A percentile compares a stretch with the other conserved stretches of the same genome.
phyloP scores from a whole-genome alignment of 306 rosid genomes.

The Vigna radiata region DNA sequence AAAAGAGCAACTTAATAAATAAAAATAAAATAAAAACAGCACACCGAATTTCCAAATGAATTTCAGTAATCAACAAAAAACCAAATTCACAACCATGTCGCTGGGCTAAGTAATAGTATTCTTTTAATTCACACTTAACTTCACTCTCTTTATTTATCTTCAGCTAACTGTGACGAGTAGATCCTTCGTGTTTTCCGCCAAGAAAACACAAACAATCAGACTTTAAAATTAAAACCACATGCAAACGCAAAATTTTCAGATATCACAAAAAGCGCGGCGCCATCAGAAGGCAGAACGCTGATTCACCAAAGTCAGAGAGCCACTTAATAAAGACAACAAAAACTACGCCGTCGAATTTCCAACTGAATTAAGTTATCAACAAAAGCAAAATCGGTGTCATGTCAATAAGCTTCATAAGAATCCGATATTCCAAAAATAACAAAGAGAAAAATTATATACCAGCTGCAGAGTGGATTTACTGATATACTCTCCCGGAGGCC shows the following conservation, averaged over 20 bases:
- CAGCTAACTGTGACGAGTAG: not conserved
- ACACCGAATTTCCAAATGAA: constrained; percentile 4
- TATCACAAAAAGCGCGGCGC: not conserved
- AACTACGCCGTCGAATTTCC: not conserved
- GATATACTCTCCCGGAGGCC: constrained; percentile 95
- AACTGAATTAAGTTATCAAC: constrained; percentile 31
- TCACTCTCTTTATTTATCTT: not conserved
- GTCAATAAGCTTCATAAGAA: constrained; percentile 38
- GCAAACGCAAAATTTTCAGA: not conserved
- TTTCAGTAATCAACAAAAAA: constrained; percentile 11
- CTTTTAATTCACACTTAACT: constrained; percentile 8
- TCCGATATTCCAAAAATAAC: constrained; percentile 25
- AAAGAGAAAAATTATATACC: constrained; percentile 52
- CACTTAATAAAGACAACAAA: not conserved
- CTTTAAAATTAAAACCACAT: not conserved
- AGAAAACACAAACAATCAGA: constrained; percentile 19
- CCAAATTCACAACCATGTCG: not conserved
- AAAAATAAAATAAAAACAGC: not conserved
- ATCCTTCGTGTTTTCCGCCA: not conserved
- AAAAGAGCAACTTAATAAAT: not conserved
- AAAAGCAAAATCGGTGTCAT: not conserved
- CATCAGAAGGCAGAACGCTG: constrained; percentile 16
- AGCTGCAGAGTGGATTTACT: constrained; percentile 74
- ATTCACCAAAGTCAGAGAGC: not conserved
- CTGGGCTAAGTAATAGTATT: constrained; percentile 16